Base-by-base conservation (phyloP, 1,139 yeast species). In the Saccharomycopsis hybrid region DNA sequence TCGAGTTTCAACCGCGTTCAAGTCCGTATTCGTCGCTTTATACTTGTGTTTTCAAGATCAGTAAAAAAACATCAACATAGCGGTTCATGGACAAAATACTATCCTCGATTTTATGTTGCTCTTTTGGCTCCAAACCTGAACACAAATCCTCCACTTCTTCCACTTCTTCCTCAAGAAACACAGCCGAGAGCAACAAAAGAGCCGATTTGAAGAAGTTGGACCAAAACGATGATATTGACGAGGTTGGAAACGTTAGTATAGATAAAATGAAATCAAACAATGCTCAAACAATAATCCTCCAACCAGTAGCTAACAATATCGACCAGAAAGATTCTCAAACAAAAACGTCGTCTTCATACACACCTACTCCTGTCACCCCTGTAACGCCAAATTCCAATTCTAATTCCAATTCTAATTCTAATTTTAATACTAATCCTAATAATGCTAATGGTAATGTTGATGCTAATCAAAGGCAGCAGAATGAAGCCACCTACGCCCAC, bases 51-150 rank as follows among this genome's bases (percentile, higher is more conserved):
- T n/a, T n/a, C n/a, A n/a, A n/a, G n/a, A n/a, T n/a, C n/a, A n/a
- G n/a, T n/a, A n/a, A n/a, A n/a, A n/a, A n/a, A n/a, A n/a, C n/a
- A n/a, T n/a, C n/a, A 31, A 31, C 33, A 36, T 37, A 24, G 42
- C 41, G 44, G 28, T 39, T 32, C 30, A 54, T 52, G 55, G 51
- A 54, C 42, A 52, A 50, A 32, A 46, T 54, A 40, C 30, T 52
- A 41, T 42, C 52, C 36, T 47, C 52, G 35, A 42, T 54, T 30
- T 50, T 54, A 45, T 54, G 55, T 41, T 54, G 55, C 47, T 46
- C 54, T 36, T 43, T 52, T 36, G 52, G 53, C 43, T 40, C 54
- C 28, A 44, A 33, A 35, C 49, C 47, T 25, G 50, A 52, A 41
- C 52, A 44, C 32, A 49, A 46, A 39, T 41, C 46, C 29, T 46